Evolutionary conservation across 177 flowering plant genomes (phyloP).

Genomic region (Vitis hybrid): DNA sequence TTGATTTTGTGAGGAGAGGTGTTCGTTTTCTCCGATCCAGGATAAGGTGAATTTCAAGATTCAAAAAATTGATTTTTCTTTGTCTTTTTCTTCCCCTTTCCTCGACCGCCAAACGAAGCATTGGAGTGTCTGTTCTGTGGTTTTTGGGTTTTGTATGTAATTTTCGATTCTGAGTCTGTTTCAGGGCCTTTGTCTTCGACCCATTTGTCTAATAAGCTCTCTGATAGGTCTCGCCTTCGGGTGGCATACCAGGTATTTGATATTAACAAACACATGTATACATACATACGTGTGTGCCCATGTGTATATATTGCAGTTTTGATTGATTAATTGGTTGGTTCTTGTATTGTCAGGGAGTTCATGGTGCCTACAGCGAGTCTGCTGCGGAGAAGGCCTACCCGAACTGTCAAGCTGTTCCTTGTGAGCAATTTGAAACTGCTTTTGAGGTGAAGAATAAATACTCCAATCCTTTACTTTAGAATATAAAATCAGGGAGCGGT

Average conservation of each 20-base stretch:
- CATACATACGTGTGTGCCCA: neutral
- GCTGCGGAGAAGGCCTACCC: conserved; percentile 96
- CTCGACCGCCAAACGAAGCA: too few species aligned
- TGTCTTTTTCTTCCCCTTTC: too few species aligned
- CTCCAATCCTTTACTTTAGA: neutral
- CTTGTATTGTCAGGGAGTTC: conserved; percentile 60
- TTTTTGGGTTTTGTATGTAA: neutral
- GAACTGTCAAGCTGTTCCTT: conserved; percentile 86
- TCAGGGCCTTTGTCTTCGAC: conserved; percentile 60
- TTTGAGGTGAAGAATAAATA: conserved; percentile 47
- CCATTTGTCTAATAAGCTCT: conserved; percentile 28
- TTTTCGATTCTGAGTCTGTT: conserved; percentile 5
- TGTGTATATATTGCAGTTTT: conserved; percentile 4
- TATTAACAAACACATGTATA: neutral
- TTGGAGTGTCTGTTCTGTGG: neutral
- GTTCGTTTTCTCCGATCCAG: too few species aligned
- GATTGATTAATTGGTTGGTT: neutral
- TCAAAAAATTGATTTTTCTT: too few species aligned
- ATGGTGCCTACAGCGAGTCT: conserved; percentile 90
- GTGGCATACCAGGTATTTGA: conserved; percentile 77
- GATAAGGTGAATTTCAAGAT: too few species aligned
- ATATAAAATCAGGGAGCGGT: too few species aligned
- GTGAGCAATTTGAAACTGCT: conserved; percentile 83
- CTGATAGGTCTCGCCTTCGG: conserved; percentile 61
- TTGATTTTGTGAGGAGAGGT: too few species aligned